Percentiles rank a stretch among this genome's conserved stretches.
These are phyloP conservation scores for Cicer cuneatum DNA, from an alignment of 306 rosid genomes.

Conservation along the genomic window DNA sequence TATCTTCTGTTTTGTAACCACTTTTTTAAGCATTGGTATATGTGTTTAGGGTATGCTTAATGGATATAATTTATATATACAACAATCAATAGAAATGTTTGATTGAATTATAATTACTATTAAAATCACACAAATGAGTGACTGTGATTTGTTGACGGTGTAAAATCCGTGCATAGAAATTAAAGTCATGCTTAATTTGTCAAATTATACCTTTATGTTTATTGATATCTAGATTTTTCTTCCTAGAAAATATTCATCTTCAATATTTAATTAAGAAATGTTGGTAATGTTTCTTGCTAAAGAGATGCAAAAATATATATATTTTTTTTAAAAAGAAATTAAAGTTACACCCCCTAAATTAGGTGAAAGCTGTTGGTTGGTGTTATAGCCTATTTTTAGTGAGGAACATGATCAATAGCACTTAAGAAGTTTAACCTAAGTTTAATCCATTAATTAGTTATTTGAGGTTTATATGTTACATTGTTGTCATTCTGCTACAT, in stretches of 20 bases:
- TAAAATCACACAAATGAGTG: too few species aligned
- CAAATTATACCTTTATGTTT: slow-evolving; percentile 3
- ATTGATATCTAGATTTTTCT: slow-evolving; percentile 7
- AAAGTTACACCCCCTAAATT: neutral
- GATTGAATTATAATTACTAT: too few species aligned
- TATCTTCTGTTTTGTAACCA: neutral
- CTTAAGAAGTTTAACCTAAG: too few species aligned
- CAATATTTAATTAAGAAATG: neutral
- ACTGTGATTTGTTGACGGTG: too few species aligned
- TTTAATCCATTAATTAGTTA: too few species aligned
- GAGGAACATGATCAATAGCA: too few species aligned
- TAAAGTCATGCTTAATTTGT: neutral
- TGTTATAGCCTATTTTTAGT: too few species aligned
- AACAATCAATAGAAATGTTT: too few species aligned
- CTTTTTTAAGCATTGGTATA: slow-evolving; percentile 10
- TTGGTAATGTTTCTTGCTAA: neutral
- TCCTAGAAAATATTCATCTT: slow-evolving; percentile 3
- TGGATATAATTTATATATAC: too few species aligned
- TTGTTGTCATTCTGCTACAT: neutral
- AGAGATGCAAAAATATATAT: neutral
- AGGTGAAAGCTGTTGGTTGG: neutral
- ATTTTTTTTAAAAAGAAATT: too few species aligned
- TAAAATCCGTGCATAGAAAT: too few species aligned
- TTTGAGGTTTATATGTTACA: slow-evolving; percentile 2
- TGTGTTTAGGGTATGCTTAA: slow-evolving; percentile 28